A percentile compares a stretch with the other conserved stretches of the same genome.
phyloP scores from a whole-genome alignment of 1,139 yeast species.

The Meyerozyma athensensis region DNA sequence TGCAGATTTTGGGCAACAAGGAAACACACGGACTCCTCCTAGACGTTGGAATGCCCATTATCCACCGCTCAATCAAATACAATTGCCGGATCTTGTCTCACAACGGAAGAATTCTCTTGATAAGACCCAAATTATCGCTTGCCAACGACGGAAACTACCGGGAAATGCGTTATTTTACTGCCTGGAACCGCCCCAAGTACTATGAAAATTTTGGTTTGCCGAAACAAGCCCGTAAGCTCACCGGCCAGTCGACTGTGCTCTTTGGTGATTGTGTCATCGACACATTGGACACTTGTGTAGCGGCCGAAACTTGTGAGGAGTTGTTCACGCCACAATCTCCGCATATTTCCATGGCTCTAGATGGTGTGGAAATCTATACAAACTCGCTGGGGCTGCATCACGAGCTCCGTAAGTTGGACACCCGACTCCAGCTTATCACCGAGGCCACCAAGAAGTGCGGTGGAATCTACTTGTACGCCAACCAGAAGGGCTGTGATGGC shows the following conservation, averaged over 20 bases:
- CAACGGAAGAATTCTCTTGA: conserved; percentile 73
- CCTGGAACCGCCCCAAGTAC: conserved; percentile 79
- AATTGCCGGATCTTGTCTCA: conserved; percentile 84
- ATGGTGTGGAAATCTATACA: conserved; percentile 94
- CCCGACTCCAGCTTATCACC: conserved; percentile 75
- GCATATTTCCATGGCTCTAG: conserved; percentile 84
- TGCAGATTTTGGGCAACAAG: conserved; percentile 60
- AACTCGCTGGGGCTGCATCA: conserved; percentile 97
- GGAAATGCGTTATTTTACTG: conserved; percentile 95
- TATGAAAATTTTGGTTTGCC: conserved; percentile 76
- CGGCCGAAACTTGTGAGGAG: conserved; percentile 97
- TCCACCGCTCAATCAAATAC: conserved; percentile 82
- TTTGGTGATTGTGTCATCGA: conserved; percentile 90
- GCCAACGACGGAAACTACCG: conserved; percentile 98
- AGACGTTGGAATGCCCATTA: conserved; percentile 92
- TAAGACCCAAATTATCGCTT: conserved; percentile 86
- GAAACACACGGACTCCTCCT: conserved; percentile 72
- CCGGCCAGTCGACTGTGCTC: conserved; percentile 62
- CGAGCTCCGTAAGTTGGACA: conserved; percentile 83
- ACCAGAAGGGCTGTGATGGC: conserved; percentile 98
- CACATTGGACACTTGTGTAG: conserved; percentile 81
- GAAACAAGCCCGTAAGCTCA: conserved; percentile 51
- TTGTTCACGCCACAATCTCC: conserved; percentile 95
- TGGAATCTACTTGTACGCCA: conserved; percentile 87
- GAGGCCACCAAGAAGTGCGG: conserved; percentile 97